phyloP scores from a whole-genome alignment of 345 rosid genomes.

The Eucalyptus camaldulensis region DNA sequence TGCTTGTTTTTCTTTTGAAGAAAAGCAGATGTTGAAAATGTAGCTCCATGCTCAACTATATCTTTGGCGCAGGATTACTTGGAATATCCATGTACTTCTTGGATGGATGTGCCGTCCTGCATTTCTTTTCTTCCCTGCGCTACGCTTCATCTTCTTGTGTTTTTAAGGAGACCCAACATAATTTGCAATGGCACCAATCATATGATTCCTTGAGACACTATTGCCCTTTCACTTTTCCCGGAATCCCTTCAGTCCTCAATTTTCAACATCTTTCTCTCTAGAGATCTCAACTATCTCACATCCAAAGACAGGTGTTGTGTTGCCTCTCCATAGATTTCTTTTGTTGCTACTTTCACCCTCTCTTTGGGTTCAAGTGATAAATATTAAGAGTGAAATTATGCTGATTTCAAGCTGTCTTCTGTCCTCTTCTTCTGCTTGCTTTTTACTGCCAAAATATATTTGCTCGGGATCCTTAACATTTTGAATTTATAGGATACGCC shows the following conservation, averaged over 20 bases:
- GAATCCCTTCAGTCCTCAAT: constrained; percentile 53
- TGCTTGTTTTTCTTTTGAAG: neutral
- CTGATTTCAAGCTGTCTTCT: neutral
- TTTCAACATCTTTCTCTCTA: constrained; percentile 61
- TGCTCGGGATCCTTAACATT: neutral
- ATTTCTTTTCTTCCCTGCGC: constrained; percentile 49
- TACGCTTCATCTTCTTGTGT: constrained; percentile 58
- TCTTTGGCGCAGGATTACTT: constrained; percentile 93
- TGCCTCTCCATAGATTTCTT: constrained; percentile 1
- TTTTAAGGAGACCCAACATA: constrained; percentile 45
- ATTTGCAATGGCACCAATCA: constrained; percentile 60
- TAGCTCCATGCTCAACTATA: constrained; percentile 77
- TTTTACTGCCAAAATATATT: neutral
- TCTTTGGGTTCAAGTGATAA: neutral
- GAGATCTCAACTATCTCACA: constrained; percentile 61
- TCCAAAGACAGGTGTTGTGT: constrained; percentile 37
- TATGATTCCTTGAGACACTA: constrained; percentile 42
- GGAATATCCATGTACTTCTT: constrained; percentile 48
- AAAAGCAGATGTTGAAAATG: constrained; percentile 17
- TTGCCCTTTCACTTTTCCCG: constrained; percentile 77
- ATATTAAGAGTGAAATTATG: neutral
- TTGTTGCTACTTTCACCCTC: neutral
- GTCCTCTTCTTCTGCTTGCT: neutral
- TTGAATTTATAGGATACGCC: constrained; percentile 52
- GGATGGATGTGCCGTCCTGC: constrained; percentile 69